Evolutionary conservation across 148 eudicot genomes (phyloP).

Genomic region (Simmondsia chinensis): DNA sequence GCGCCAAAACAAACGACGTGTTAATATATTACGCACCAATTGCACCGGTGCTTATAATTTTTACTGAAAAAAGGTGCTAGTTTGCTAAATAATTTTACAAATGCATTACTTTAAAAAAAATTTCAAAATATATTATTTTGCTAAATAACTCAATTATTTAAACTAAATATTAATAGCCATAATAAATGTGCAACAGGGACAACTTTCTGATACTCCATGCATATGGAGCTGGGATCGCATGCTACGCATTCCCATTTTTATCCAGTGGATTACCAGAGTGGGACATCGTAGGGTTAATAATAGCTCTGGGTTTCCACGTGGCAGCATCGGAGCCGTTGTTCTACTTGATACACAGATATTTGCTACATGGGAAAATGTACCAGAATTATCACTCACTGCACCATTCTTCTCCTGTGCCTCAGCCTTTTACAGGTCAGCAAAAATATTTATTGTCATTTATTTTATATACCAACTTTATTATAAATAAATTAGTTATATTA

Average conservation of each 20-base stretch:
- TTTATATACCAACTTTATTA: background rate
- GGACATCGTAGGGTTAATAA: constrained; percentile 44
- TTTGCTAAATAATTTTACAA: too few species aligned
- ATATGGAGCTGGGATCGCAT: constrained; percentile 28
- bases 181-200: constrained; percentile 37
- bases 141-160: background rate
- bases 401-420: constrained; percentile 63
- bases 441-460: background rate
- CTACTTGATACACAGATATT: constrained; percentile 45
- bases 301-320: constrained; percentile 41
- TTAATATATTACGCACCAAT: too few species aligned
- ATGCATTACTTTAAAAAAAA: background rate
- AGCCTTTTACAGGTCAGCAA: constrained; percentile 55
- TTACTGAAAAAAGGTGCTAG: too few species aligned
- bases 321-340: constrained; percentile 71
- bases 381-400: constrained; percentile 55
- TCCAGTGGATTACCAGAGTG: constrained; percentile 25
- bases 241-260: constrained; percentile 34
- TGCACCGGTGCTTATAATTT: too few species aligned
- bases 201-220: constrained; percentile 69
- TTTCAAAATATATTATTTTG: background rate
- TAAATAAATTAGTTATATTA: background rate
- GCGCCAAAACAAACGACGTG: too few species aligned
- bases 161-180: background rate
- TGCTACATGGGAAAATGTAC: constrained; percentile 35